phyloP scores from a whole-genome alignment of 192 early-diverging fungal genomes.

The Linnemannia zychae region DNA sequence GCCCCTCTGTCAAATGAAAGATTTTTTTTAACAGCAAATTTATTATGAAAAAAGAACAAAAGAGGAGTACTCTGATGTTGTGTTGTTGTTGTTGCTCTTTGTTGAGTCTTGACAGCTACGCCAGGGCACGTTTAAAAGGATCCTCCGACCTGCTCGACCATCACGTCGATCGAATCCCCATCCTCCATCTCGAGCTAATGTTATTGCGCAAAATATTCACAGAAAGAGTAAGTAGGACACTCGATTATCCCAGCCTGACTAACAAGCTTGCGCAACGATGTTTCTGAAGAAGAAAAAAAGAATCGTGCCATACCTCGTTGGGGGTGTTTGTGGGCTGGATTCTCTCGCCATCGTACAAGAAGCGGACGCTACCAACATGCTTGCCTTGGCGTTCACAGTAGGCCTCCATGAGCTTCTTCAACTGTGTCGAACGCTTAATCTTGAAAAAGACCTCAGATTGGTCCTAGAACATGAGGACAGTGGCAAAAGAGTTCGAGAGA shows the following conservation, averaged over 20 bases:
- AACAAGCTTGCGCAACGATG: not conserved
- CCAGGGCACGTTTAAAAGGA: slow-evolving; percentile 6
- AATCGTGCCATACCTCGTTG: slow-evolving; percentile 73
- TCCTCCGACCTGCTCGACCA: slow-evolving; percentile 91
- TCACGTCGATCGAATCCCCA: slow-evolving; percentile 94
- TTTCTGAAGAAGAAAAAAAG: not conserved
- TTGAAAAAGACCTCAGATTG: slow-evolving; percentile 91
- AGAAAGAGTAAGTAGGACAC: not conserved
- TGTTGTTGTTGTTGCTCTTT: not conserved
- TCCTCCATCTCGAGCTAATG: slow-evolving; percentile 93
- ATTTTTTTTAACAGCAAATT: not conserved
- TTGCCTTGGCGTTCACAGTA: slow-evolving; percentile 92
- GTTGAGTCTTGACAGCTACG: not conserved
- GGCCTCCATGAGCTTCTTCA: slow-evolving; percentile 95
- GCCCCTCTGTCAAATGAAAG: too few species aligned
- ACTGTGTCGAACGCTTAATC: slow-evolving; percentile 93
- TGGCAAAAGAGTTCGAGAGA: not conserved
- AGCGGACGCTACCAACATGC: slow-evolving; percentile 83
- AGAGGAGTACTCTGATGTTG: not conserved
- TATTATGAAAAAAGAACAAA: not conserved
- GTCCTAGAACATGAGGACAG: slow-evolving; percentile 65
- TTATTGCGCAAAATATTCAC: not conserved
- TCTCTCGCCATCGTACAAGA: slow-evolving; percentile 92
- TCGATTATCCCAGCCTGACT: not conserved
- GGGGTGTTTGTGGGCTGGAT: slow-evolving; percentile 87